A percentile compares a stretch with the other conserved stretches of the same genome.
These are phyloP conservation scores for Bipolaris bicolor DNA, from an alignment of 2,329 filamentous ascomycete genomes.

Conservation along the genomic window DNA sequence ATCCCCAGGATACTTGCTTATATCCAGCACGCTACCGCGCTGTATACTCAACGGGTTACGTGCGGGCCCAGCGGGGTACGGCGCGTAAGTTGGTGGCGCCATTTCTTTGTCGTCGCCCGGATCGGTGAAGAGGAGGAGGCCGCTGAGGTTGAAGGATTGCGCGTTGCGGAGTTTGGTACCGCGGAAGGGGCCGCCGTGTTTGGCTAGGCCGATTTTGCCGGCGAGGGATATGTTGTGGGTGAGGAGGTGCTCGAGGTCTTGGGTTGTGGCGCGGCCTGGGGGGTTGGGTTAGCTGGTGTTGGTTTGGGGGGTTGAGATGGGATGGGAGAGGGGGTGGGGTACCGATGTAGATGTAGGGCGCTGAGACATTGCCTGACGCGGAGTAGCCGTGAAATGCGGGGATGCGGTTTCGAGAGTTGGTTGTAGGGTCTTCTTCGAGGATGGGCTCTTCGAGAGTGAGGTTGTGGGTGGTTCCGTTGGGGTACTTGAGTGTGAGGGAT, in stretches of 20 bases:
- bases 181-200: slow-evolving; percentile 53
- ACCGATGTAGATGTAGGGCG: slow-evolving; percentile 56
- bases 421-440: slow-evolving; percentile 39
- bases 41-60: slow-evolving; percentile 53
- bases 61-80: slow-evolving; percentile 29
- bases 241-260: slow-evolving; percentile 52
- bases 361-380: slow-evolving; percentile 51
- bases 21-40: slow-evolving; percentile 61
- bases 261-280: slow-evolving; percentile 40
- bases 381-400: slow-evolving; percentile 58
- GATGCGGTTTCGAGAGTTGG: slow-evolving; percentile 45
- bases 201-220: slow-evolving; percentile 56
- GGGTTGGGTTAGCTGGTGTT: background rate
- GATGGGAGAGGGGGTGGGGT: background rate
- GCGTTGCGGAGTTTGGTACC: slow-evolving; percentile 57
- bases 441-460: slow-evolving; percentile 41
- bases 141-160: slow-evolving; percentile 52
- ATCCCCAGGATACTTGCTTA: slow-evolving; percentile 61
- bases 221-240: slow-evolving; percentile 51
- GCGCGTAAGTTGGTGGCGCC: slow-evolving; percentile 42
- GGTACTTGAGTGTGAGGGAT: slow-evolving; percentile 36
- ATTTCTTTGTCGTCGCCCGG: slow-evolving; percentile 49
- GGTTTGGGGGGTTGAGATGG: background rate
- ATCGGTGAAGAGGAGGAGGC: slow-evolving; percentile 53
- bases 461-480: slow-evolving; percentile 38